phyloP scores from a whole-genome alignment of 2,329 filamentous ascomycete genomes.

The Huntiella bhutanensis region DNA sequence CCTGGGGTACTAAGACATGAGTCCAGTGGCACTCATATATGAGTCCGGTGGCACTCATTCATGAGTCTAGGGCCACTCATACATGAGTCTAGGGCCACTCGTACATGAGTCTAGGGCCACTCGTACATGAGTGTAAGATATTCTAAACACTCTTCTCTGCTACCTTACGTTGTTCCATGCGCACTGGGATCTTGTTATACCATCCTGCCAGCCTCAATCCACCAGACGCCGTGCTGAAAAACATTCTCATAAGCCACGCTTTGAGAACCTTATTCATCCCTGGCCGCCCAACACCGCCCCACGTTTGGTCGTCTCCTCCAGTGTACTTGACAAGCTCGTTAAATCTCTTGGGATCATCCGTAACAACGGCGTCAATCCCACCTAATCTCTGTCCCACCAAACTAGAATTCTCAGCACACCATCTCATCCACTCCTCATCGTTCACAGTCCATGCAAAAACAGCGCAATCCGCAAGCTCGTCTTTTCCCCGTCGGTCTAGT shows the following conservation, averaged over 20 bases:
- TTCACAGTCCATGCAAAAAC: conserved; percentile 83
- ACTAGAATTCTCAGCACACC: conserved; percentile 36
- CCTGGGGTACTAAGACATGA: no score
- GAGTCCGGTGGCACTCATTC: no score
- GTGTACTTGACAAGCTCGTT: conserved; percentile 28
- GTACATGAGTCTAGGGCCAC: no score
- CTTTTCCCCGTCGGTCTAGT: conserved; percentile 34
- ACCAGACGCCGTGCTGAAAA: conserved; percentile 1
- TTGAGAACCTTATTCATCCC: background rate
- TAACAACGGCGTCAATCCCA: conserved; percentile 60
- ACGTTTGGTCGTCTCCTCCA: conserved; percentile 1
- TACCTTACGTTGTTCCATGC: conserved; percentile 1
- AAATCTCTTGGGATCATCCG: conserved; percentile 59
- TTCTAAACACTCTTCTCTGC: background rate
- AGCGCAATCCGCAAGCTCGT: conserved; percentile 29
- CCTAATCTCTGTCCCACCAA: conserved; percentile 14
- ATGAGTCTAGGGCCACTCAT: no score
- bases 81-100: no score
- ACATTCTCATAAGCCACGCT: conserved; percentile 2
- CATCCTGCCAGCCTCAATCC: conserved; percentile 7
- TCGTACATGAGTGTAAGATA: no score
- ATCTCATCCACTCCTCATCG: conserved; percentile 57
- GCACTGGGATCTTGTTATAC: conserved; percentile 10
- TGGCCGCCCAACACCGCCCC: background rate
- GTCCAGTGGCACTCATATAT: no score